Conservation (phyloP, 139 green algal species). For the Micromonas commoda region DNA sequence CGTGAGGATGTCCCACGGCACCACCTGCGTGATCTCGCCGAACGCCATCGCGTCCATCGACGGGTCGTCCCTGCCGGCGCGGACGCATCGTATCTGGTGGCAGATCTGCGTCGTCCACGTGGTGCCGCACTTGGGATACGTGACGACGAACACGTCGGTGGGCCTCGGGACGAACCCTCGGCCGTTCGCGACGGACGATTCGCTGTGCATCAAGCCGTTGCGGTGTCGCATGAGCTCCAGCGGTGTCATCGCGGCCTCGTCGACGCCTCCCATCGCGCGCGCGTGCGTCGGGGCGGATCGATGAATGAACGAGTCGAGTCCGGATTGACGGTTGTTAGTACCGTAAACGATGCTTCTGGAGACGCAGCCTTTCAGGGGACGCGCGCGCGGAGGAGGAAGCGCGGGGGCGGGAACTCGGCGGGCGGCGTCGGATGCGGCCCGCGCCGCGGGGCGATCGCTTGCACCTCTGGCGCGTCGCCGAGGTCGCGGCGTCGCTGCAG, state of each 20-base stretch:
- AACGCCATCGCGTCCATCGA: conserved; percentile 8
- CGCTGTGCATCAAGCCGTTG: background rate
- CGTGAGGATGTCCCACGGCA: conserved; percentile 30
- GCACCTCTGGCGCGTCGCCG: no score
- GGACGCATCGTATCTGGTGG: conserved; percentile 19
- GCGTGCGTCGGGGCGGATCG: no score
- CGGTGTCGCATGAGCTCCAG: background rate
- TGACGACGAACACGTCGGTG: conserved; percentile 27
- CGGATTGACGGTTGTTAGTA: no score
- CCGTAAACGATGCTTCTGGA: no score
- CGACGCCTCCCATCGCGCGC: background rate
- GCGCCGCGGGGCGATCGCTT: no score
- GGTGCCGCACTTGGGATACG: conserved; percentile 32
- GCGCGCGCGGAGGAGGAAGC: no score
- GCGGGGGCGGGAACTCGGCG: no score
- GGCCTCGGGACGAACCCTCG: background rate
- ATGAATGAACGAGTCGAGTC: no score
- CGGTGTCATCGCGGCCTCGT: background rate
- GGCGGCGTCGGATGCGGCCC: no score
- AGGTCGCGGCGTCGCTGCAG: no score
- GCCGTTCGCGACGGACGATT: background rate
- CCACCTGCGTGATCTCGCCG: conserved; percentile 31
- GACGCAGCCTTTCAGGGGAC: no score
- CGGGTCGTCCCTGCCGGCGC: background rate
- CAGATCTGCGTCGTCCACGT: conserved; percentile 29